Evolutionary conservation across 768 basidiomycete genomes (phyloP).

Genomic region (Kondoa subrosea): DNA sequence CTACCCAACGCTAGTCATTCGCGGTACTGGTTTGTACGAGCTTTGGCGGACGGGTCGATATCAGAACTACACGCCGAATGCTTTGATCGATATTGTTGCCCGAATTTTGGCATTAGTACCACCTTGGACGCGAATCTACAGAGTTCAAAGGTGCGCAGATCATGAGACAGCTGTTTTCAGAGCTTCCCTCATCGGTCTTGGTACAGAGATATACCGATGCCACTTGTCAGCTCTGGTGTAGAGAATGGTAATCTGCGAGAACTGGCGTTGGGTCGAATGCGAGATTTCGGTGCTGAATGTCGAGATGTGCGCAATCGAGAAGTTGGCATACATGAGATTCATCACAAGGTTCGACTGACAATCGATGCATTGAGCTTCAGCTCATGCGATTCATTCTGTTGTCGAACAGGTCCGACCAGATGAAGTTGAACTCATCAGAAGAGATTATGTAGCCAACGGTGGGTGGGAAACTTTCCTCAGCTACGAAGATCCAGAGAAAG

Average conservation of each 20-base stretch:
- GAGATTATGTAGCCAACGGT: slow-evolving; percentile 92
- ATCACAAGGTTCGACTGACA: slow-evolving; percentile 57
- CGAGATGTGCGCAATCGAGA: slow-evolving; percentile 94
- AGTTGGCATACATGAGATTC: slow-evolving; percentile 97
- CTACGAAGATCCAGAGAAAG: slow-evolving; percentile 92
- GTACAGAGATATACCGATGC: slow-evolving; percentile 81
- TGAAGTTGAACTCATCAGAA: slow-evolving; percentile 79
- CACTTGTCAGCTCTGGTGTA: slow-evolving; percentile 87
- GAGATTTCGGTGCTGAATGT: slow-evolving; percentile 95
- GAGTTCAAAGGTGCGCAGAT: slow-evolving; percentile 74
- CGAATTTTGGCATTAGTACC: slow-evolving; percentile 89
- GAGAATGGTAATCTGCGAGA: slow-evolving; percentile 97
- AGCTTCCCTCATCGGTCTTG: slow-evolving; percentile 1
- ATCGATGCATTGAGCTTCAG: too few species aligned
- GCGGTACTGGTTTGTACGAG: slow-evolving; percentile 63
- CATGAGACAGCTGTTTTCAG: not conserved
- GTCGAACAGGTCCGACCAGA: slow-evolving; percentile 45
- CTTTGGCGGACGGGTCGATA: slow-evolving; percentile 29
- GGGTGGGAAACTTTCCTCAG: slow-evolving; percentile 99
- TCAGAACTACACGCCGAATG: slow-evolving; percentile 98
- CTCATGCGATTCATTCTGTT: too few species aligned
- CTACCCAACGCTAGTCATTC: slow-evolving; percentile 93
- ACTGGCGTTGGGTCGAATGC: slow-evolving; percentile 90
- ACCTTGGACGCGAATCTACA: slow-evolving; percentile 96
- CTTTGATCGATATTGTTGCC: slow-evolving; percentile 91